Base-by-base conservation (phyloP, 2,329 filamentous ascomycete genomes). In the Fusarium ambrosium region DNA sequence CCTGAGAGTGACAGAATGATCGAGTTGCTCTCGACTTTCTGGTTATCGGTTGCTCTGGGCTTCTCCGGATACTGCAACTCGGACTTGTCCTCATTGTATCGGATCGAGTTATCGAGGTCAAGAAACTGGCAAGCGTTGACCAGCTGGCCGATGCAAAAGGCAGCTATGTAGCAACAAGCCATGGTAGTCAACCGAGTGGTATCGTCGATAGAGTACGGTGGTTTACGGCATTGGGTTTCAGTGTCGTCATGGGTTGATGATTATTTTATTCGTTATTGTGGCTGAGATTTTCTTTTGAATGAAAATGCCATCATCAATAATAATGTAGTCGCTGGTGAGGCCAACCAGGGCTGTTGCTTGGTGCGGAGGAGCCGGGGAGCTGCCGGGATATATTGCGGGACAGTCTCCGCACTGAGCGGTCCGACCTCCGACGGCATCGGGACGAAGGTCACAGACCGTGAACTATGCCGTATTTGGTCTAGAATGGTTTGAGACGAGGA, bases 101-200 rank as follows among this genome's bases (percentile, higher is more conserved):
- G 67, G 4, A 69, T 62, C 5, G 43, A 51, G 24, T 69, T 53
- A 16, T 62, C 62, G 10, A 69, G 67, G 11, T 66, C 67, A 2
- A 69, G 39, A 16, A 69, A 69, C 22, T 69, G 62, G 45, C 43
- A 66, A 3, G 56, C 67, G 13, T 69, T 69, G n/a, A 69, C 62
- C 14, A 66, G 37, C 32, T 69, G 62, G 14, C 67, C 34, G 16
- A 69, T 59, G 45, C 62, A 69, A 14, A 69, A 69, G 22, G 67
- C 62, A 18, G 67, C 62, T 13, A 69, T 69, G 48, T 69, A 69
- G 11, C 67, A 69, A 20, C 67, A 69, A 14, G 62, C 62, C 62
- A 69, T 69, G 62, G 34, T 6, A 14, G 6, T 22, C 3, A 14
- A 4, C 6, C 11, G 10, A 43, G 18, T 1, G 2, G 5, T 18